These are phyloP conservation scores for Gloeophyllum trabeum DNA, from an alignment of 768 basidiomycete genomes.

Conservation along the genomic window DNA sequence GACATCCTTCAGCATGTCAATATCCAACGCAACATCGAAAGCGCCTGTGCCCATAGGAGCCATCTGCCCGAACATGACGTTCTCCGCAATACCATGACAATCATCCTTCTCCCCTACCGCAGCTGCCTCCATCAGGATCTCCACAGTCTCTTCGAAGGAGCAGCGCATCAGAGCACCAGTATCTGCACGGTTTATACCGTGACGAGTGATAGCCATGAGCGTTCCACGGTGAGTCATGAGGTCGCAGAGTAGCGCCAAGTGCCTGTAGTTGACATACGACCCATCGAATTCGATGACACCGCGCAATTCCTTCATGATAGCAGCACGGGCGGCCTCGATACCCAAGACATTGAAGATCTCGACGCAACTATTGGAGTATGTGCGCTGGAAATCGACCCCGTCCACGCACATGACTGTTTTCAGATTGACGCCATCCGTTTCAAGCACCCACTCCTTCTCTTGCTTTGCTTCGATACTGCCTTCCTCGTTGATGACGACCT, in stretches of 20 bases:
- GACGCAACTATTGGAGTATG: constrained; percentile 94
- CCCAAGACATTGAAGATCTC: constrained; percentile 93
- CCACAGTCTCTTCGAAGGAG: constrained; percentile 99
- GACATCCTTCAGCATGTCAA: constrained; percentile 97
- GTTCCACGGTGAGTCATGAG: constrained; percentile 94
- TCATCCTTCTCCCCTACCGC: constrained; percentile 98
- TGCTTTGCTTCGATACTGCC: constrained; percentile 52
- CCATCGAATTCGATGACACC: constrained; percentile 98
- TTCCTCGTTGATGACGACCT: constrained; percentile 48
- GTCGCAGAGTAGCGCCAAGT: constrained; percentile 93
- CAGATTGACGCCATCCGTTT: constrained; percentile 94
- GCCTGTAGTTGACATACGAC: constrained; percentile 98
- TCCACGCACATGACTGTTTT: constrained; percentile 93
- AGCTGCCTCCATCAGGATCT: constrained; percentile 97
- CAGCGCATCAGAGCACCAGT: constrained; percentile 98
- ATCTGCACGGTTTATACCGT: constrained; percentile 97
- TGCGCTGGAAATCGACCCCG: constrained; percentile 87
- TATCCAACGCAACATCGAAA: constrained; percentile 92
- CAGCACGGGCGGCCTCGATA: constrained; percentile 92
- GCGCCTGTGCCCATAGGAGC: constrained; percentile 99
- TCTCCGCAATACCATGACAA: constrained; percentile 97
- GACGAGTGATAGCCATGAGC: constrained; percentile 97
- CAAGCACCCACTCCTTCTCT: constrained; percentile 91
- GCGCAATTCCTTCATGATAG: constrained; percentile 89
- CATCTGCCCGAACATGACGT: constrained; percentile 97